phyloP scores from a whole-genome alignment of 78 protist species.

The Anaeramoeba ignava region DNA sequence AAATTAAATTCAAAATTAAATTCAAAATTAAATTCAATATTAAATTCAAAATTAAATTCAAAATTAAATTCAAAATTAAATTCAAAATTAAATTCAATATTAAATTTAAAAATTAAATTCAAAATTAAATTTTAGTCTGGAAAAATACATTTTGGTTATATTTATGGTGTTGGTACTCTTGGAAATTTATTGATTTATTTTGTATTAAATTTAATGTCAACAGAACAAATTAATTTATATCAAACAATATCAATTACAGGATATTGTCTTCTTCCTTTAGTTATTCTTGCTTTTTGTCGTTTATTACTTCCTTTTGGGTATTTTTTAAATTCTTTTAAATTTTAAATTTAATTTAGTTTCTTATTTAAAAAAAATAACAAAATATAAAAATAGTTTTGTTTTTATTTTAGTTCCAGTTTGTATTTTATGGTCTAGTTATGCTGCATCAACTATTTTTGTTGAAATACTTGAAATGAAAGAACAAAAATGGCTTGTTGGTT shows the following conservation, averaged over 20 bases:
- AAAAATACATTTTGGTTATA: constrained; percentile 75
- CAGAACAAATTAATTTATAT: not conserved
- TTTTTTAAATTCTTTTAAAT: not conserved
- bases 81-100: too few species aligned
- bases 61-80: too few species aligned
- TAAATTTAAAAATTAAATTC: too few species aligned
- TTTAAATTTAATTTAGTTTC: not conserved
- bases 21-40: too few species aligned
- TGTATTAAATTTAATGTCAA: constrained; percentile 50
- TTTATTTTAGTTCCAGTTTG: constrained; percentile 24
- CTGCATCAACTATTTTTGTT: constrained; percentile 64
- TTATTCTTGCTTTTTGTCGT: constrained; percentile 49
- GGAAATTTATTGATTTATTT: constrained; percentile 60
- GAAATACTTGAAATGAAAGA: constrained; percentile 36
- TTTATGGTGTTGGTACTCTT: constrained; percentile 66
- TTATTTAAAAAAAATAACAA: constrained; percentile 30
- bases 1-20: too few species aligned
- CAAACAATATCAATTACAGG: constrained; percentile 54
- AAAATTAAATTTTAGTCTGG: too few species aligned
- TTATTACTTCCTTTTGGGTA: constrained; percentile 27
- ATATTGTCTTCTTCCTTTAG: constrained; percentile 77
- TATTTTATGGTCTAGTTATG: constrained; percentile 59
- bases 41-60: too few species aligned
- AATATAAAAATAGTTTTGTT: too few species aligned
- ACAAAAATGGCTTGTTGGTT: constrained; percentile 55